Conservation (phyloP, 2,329 filamentous ascomycete species). For the Talaromyces marneffei region DNA sequence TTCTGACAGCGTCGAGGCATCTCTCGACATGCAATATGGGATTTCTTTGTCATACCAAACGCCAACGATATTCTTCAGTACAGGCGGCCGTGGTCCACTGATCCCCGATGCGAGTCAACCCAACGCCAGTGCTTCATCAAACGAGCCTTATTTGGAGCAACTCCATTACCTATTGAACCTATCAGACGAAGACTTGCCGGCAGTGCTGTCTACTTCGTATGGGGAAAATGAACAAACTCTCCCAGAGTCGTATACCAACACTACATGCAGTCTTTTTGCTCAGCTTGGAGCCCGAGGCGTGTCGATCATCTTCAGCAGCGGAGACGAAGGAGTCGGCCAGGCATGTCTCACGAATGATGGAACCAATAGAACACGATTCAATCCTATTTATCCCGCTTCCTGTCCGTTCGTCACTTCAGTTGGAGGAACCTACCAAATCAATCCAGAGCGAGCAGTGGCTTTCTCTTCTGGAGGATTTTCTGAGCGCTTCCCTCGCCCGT, state of each 20-base stretch:
- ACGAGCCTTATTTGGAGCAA: slow-evolving; percentile 64
- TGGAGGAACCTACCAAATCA: slow-evolving; percentile 50
- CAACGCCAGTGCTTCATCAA: slow-evolving; percentile 40
- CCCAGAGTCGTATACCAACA: slow-evolving; percentile 14
- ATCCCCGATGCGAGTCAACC: slow-evolving; percentile 45
- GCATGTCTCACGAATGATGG: slow-evolving; percentile 53
- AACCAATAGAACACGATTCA: slow-evolving; percentile 46
- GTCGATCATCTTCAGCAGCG: slow-evolving; percentile 59
- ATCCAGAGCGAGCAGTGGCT: slow-evolving; percentile 50
- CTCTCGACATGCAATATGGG: slow-evolving; percentile 59
- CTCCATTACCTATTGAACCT: slow-evolving; percentile 55
- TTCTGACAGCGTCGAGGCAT: slow-evolving; percentile 51
- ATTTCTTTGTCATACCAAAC: slow-evolving; percentile 51
- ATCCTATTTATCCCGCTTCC: slow-evolving; percentile 50
- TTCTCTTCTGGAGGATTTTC: slow-evolving; percentile 51
- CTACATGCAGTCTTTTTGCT: slow-evolving; percentile 55
- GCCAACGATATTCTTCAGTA: slow-evolving; percentile 54
- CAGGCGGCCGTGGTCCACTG: slow-evolving; percentile 51
- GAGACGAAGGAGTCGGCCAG: slow-evolving; percentile 56
- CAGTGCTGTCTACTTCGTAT: slow-evolving; percentile 64
- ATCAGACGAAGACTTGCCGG: slow-evolving; percentile 51
- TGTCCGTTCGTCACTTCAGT: slow-evolving; percentile 61
- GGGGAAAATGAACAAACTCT: slow-evolving; percentile 57
- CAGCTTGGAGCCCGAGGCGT: slow-evolving; percentile 62
- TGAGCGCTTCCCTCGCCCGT: slow-evolving; percentile 43